Evolutionary conservation across 2,329 filamentous ascomycete species (phyloP).

Genomic region (Hymenoscyphus fraxineus): DNA sequence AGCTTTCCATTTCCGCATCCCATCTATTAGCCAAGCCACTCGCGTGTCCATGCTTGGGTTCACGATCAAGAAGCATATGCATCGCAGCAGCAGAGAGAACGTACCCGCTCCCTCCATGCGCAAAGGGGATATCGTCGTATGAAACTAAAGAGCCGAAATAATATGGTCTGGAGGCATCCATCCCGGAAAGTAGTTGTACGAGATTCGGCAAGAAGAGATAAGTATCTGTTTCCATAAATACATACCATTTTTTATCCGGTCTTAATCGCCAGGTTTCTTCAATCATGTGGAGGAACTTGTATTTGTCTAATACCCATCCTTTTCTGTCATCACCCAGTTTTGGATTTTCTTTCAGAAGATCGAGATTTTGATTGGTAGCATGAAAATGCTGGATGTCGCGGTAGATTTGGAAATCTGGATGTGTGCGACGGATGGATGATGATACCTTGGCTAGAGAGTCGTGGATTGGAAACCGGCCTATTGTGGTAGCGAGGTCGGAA

Average conservation of each 20-base stretch:
- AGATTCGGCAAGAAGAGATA: constrained; percentile 53
- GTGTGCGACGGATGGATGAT: constrained; percentile 40
- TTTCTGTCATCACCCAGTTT: constrained; percentile 22
- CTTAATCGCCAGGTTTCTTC: constrained; percentile 48
- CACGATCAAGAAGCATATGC: constrained; percentile 41
- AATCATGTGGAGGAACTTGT: constrained; percentile 57
- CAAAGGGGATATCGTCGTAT: constrained; percentile 43
- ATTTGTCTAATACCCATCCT: constrained; percentile 55
- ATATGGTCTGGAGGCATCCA: constrained; percentile 41
- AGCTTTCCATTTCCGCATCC: constrained; percentile 39
- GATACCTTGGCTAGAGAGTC: constrained; percentile 45
- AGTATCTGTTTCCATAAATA: constrained; percentile 56
- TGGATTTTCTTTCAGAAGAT: constrained; percentile 35
- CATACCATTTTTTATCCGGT: constrained; percentile 53
- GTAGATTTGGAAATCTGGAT: constrained; percentile 43
- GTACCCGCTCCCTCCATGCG: constrained; percentile 53
- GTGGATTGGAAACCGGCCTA: constrained; percentile 42
- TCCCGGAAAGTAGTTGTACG: constrained; percentile 43
- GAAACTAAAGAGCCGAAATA: constrained; percentile 50
- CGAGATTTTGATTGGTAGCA: constrained; percentile 43
- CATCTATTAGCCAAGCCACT: constrained; percentile 43
- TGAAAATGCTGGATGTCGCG: constrained; percentile 42
- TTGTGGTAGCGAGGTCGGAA: constrained; percentile 49
- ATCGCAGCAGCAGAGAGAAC: constrained; percentile 49
- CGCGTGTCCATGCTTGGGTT: constrained; percentile 19